Base-by-base conservation (phyloP, 2,329 filamentous ascomycete genomes). In the Aphanoascus verrucosus region DNA sequence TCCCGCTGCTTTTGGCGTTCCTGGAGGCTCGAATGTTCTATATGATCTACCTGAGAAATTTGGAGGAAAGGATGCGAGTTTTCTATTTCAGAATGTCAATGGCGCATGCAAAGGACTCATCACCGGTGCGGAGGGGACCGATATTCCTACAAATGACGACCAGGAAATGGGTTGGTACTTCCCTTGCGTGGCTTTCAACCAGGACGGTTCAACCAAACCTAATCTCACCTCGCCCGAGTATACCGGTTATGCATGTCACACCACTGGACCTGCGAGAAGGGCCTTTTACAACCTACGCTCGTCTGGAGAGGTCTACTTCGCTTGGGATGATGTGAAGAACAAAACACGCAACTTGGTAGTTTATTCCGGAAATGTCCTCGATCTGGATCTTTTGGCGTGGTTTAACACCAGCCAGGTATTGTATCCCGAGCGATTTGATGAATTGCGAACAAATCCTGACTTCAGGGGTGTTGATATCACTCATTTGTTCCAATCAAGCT, bases 11-110 rank as follows among this genome's bases (percentile, higher is more conserved):
- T 75, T 82, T 58, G 90, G 90, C 35, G 88, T 98, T 59, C 80
- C 86, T 0, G 67, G 74, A 1, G 79, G 77, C 31, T 76, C 86
- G 23, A 96, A 97, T 63, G 83, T 98, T 20, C 74, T 98, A 12
- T 97, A 82, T 64, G 89, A 96, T 66, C 73, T 94, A n/a, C 78
- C 84, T 0, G 80, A 85, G 60, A 87, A 87, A 64, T 82, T 91
- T 62, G 84, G 83, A 53, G 93, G 90, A n/a, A 80, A 86, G 69
- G 94, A 98, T 66, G 91, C 88, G 55, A 97, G 90, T 65, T 98
- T 98, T 67, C 73, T 98, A 64, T 98, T 98, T 72, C 93, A 98
- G 67, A 94, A 97, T 60, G 93, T 98, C 68, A 98, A 98, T 62
- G 94, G 93, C 46, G 86, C 86, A 58, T 98, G 93, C 78, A 98